Evolutionary conservation across 805 yeast genomes (phyloP).

Genomic region (Saccharomycopsis amapae): DNA sequence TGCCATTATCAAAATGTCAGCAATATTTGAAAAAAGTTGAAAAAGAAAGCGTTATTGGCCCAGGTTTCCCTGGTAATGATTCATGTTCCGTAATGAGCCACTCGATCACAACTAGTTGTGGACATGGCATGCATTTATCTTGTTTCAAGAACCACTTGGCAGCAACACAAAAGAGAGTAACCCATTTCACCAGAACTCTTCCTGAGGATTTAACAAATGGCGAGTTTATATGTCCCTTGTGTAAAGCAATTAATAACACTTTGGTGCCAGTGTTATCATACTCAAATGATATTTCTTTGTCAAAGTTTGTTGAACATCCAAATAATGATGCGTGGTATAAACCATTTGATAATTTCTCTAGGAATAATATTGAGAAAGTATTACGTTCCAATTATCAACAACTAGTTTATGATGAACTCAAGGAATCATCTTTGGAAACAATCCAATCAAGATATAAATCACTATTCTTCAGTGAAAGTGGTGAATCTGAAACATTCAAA

Average conservation of each 20-base stretch:
- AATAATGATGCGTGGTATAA: constrained; percentile 4
- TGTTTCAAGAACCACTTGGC: constrained; percentile 64
- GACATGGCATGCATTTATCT: constrained; percentile 85
- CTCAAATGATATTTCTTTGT: constrained; percentile 7
- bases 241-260: constrained; percentile 78
- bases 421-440: not conserved
- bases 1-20: not conserved
- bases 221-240: constrained; percentile 79
- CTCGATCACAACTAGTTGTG: constrained; percentile 66
- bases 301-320: constrained; percentile 7
- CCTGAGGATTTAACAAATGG: constrained; percentile 67
- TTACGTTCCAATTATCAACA: constrained; percentile 6
- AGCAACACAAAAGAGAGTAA: constrained; percentile 48
- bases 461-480: constrained; percentile 1
- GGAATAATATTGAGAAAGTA: not conserved
- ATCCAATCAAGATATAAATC: constrained; percentile 4
- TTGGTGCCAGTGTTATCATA: constrained; percentile 51
- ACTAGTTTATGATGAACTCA: constrained; percentile 7
- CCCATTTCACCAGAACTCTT: constrained; percentile 72
- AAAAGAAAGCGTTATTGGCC: constrained; percentile 49
- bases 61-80: constrained; percentile 51
- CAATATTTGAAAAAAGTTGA: constrained; percentile 27
- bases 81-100: constrained; percentile 33
- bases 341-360: constrained; percentile 11
- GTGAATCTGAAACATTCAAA: constrained; percentile 4